Conservation (phyloP, 2,329 filamentous ascomycete genomes). For the Neofusicoccum umdonicola region DNA sequence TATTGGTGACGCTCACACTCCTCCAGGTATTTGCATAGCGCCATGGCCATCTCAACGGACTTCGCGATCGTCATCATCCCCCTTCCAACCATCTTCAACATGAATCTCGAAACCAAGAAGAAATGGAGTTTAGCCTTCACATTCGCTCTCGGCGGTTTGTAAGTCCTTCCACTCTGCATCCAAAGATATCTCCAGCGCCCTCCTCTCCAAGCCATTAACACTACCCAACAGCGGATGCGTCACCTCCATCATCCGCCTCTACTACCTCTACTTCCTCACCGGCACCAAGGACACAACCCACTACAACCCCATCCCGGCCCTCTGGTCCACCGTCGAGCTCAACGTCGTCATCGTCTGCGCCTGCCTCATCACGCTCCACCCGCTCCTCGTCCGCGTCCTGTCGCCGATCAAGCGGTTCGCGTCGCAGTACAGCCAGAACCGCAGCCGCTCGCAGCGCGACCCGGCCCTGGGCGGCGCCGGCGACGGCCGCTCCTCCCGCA, state of each 20-base stretch:
- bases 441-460: not conserved
- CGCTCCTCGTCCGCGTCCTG: conserved; percentile 23
- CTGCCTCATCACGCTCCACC: conserved; percentile 30
- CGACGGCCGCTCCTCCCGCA: not conserved
- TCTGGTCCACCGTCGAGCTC: conserved; percentile 31
- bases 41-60: conserved; percentile 12
- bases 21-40: conserved; percentile 4
- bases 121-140: conserved; percentile 30
- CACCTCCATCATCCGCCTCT: conserved; percentile 24
- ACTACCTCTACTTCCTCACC: conserved; percentile 25
- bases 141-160: conserved; percentile 35
- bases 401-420: not conserved
- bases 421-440: not conserved
- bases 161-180: conserved; percentile 9
- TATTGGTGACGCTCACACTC: not conserved
- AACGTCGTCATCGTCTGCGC: conserved; percentile 32
- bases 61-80: conserved; percentile 10
- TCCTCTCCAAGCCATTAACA: not conserved
- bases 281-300: conserved; percentile 28
- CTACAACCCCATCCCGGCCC: conserved; percentile 28
- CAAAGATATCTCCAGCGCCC: not conserved
- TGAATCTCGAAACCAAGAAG: conserved; percentile 25
- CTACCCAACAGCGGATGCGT: conserved; percentile 22
- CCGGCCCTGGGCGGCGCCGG: too few relatives aligned
- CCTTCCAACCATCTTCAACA: conserved; percentile 21